These are phyloP conservation scores for Dothistroma septosporum DNA, from an alignment of 2,329 filamentous ascomycete species.

Conservation along the genomic window DNA sequence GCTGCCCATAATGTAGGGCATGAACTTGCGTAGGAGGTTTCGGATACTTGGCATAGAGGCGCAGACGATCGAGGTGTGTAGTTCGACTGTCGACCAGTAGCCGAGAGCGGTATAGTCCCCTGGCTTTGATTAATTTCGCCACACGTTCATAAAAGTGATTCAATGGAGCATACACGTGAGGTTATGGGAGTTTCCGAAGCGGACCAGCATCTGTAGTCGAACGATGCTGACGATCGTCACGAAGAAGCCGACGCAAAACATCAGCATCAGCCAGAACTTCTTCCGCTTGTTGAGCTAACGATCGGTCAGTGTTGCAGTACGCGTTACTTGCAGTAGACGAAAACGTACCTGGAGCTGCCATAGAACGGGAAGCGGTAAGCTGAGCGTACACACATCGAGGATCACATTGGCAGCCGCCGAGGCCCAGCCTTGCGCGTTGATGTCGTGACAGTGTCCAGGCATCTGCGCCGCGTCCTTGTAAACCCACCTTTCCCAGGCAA, in stretches of 20 bases:
- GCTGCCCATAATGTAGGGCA: not conserved
- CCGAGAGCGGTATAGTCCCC: not conserved
- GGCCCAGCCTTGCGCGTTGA: constrained; percentile 12
- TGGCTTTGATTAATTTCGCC: not conserved
- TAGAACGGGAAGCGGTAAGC: constrained; percentile 8
- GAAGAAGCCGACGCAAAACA: constrained; percentile 14
- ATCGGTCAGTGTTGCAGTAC: constrained; percentile 2
- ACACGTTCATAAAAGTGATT: constrained; percentile 1
- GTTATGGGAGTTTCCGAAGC: constrained; percentile 10
- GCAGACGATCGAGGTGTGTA: constrained; percentile 6
- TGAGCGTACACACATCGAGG: constrained; percentile 9
- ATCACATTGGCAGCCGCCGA: constrained; percentile 11
- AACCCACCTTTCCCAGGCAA: constrained; percentile 5
- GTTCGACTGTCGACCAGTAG: constrained; percentile 6
- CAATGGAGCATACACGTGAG: constrained; percentile 10
- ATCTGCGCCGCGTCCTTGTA: constrained; percentile 2
- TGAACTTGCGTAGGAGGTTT: constrained; percentile 3
- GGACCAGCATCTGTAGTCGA: constrained; percentile 12
- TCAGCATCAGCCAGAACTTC: constrained; percentile 14
- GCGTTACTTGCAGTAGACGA: not conserved
- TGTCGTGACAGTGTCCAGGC: constrained; percentile 8
- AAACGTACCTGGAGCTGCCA: constrained; percentile 3
- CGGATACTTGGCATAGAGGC: constrained; percentile 12
- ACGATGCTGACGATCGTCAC: constrained; percentile 17
- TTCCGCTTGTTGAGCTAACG: constrained; percentile 11